These are phyloP conservation scores for Rhynchospora pubera DNA, from an alignment of 176 grass and related monocot genomes.

Conservation along the genomic window DNA sequence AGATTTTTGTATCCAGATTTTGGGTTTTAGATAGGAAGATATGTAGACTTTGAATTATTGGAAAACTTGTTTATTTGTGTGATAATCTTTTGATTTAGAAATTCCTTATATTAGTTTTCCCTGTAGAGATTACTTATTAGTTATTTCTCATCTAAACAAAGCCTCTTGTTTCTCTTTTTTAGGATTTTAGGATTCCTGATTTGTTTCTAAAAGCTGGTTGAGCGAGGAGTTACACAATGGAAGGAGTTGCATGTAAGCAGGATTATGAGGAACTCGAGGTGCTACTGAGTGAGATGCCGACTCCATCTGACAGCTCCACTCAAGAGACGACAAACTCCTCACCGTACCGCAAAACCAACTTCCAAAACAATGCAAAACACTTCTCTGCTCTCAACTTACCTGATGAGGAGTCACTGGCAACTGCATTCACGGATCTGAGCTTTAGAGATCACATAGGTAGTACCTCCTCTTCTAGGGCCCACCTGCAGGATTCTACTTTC, in stretches of 20 bases:
- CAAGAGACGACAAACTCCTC: neutral
- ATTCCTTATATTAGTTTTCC: neutral
- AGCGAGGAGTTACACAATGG: constrained; percentile 20
- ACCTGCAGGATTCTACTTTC: neutral
- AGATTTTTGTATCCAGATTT: neutral
- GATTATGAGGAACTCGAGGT: constrained; percentile 18
- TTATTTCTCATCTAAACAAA: constrained; percentile 13
- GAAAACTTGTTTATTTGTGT: neutral
- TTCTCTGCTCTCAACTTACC: constrained; percentile 12
- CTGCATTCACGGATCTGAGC: constrained; percentile 36
- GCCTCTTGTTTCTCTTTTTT: neutral
- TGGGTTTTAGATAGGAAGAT: constrained; percentile 5
- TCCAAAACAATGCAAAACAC: neutral
- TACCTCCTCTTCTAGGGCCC: neutral
- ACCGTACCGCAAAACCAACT: neutral
- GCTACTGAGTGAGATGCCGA: constrained; percentile 18
- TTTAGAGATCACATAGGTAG: constrained; percentile 14
- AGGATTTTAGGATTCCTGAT: neutral
- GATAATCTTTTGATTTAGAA: neutral
- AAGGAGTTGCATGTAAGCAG: constrained; percentile 15
- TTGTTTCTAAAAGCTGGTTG: constrained; percentile 12
- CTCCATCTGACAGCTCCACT: neutral
- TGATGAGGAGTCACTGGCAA: constrained; percentile 38
- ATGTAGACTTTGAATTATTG: neutral
- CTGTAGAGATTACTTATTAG: neutral